Percentiles rank a stretch among this genome's conserved stretches.
These are phyloP conservation scores for Xylaria sp. DNA, from an alignment of 2,329 filamentous ascomycete species.

Conservation along the genomic window DNA sequence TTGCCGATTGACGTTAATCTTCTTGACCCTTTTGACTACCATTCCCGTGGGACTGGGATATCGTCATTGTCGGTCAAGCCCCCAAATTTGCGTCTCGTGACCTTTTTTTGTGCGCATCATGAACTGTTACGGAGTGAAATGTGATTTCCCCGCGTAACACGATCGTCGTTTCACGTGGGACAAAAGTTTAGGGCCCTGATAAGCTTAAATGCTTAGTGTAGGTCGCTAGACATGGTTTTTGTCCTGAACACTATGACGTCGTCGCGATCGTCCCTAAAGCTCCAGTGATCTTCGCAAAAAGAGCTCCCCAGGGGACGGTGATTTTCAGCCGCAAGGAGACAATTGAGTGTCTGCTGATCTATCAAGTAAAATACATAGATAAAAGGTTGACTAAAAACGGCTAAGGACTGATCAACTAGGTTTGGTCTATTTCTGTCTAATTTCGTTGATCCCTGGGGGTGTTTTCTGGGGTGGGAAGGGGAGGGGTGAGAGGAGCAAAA, in stretches of 20 bases:
- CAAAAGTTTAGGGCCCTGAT: slow-evolving; percentile 16
- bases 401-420: neutral
- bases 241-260: slow-evolving; percentile 24
- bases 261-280: neutral
- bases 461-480: too few species aligned
- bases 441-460: neutral
- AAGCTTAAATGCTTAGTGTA: slow-evolving; percentile 28
- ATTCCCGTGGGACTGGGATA: neutral
- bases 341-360: slow-evolving; percentile 6
- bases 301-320: neutral
- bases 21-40: neutral
- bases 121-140: neutral
- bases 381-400: slow-evolving; percentile 22
- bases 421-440: slow-evolving; percentile 7
- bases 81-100: neutral
- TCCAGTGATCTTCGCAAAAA: slow-evolving; percentile 1
- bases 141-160: neutral
- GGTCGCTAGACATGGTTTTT: neutral
- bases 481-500: slow-evolving; percentile 6
- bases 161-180: slow-evolving; percentile 13
- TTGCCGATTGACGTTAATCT: neutral
- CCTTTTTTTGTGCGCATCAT: neutral
- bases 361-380: neutral
- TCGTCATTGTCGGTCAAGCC: neutral
- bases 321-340: slow-evolving; percentile 31